Evolutionary conservation across 306 rosid species (phyloP).

Genomic region (Inga leiocalycina): DNA sequence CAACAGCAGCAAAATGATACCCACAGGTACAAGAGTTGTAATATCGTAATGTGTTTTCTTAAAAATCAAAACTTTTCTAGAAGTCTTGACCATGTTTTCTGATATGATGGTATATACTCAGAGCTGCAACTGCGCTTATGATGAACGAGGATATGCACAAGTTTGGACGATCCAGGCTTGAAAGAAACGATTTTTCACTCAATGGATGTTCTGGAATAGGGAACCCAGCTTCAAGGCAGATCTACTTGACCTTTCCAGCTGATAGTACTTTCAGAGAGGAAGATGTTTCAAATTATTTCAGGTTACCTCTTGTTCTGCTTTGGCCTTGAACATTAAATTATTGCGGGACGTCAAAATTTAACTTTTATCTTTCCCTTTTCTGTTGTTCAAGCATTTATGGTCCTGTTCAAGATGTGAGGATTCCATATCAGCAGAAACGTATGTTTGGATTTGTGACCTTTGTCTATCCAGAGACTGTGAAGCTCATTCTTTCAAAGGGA

Average conservation of each 20-base stretch:
- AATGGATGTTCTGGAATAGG: slow-evolving; percentile 63
- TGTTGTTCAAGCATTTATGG: slow-evolving; percentile 72
- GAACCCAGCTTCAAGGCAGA: slow-evolving; percentile 92
- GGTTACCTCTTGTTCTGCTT: slow-evolving; percentile 43
- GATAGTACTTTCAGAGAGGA: slow-evolving; percentile 97
- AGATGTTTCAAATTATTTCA: slow-evolving; percentile 94
- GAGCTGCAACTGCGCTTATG: slow-evolving; percentile 80
- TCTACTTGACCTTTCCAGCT: slow-evolving; percentile 97
- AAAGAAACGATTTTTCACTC: slow-evolving; percentile 69
- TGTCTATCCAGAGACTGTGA: slow-evolving; percentile 86
- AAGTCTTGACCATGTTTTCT: background rate
- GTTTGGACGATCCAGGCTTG: slow-evolving; percentile 71
- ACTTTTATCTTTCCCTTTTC: background rate
- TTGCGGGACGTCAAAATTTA: background rate
- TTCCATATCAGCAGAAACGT: slow-evolving; percentile 96
- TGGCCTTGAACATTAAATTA: background rate
- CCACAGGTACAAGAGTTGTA: slow-evolving; percentile 57
- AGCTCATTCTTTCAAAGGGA: slow-evolving; percentile 89
- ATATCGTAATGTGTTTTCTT: background rate
- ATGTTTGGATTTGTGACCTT: slow-evolving; percentile 98
- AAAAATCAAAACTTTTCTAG: background rate
- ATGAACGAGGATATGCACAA: slow-evolving; percentile 87
- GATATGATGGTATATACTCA: slow-evolving; percentile 19
- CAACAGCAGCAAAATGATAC: slow-evolving; percentile 84
- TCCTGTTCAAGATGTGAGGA: slow-evolving; percentile 98